These are phyloP conservation scores for Panicum virgatum DNA, from an alignment of 202 grass and related monocot genomes.

Conservation along the genomic window DNA sequence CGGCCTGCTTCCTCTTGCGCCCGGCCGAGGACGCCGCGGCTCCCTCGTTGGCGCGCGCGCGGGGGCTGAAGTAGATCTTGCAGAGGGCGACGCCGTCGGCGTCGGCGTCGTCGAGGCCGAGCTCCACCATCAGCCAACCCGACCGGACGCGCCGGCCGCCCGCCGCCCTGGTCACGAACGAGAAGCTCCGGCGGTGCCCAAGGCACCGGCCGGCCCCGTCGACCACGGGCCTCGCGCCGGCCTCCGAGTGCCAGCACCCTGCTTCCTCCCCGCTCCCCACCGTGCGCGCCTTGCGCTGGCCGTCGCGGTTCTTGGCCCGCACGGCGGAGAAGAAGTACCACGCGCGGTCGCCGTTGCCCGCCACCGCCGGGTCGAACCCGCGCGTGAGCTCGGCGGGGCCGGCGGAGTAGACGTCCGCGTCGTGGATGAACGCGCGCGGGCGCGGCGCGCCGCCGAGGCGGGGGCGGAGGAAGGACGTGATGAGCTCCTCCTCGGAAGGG, in stretches of 20 bases:
- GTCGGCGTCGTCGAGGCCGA: conserved; percentile 31
- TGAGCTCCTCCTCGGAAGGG: conserved; percentile 36
- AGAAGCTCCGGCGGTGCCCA: conserved; percentile 39
- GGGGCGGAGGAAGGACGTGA: conserved; percentile 35
- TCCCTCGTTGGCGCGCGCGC: neutral
- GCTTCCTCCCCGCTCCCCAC: conserved; percentile 41
- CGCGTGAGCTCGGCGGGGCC: conserved; percentile 7
- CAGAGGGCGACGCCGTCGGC: conserved; percentile 16
- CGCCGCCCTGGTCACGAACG: conserved; percentile 35
- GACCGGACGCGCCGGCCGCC: conserved; percentile 28
- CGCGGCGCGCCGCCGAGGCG: neutral
- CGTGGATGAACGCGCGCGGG: conserved; percentile 35
- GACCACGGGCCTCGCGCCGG: conserved; percentile 30
- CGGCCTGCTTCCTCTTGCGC: conserved; percentile 39
- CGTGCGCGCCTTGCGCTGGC: conserved; percentile 44
- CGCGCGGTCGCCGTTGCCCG: conserved; percentile 40
- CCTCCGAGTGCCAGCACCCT: conserved; percentile 52
- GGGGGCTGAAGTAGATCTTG: conserved; percentile 50
- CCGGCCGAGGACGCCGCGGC: neutral
- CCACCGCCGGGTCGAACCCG: neutral
- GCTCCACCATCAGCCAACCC: conserved; percentile 41
- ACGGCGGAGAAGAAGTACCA: conserved; percentile 57
- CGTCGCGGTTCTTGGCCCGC: conserved; percentile 22
- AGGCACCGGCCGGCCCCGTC: neutral
- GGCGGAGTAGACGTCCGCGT: conserved; percentile 43